A percentile compares a stretch with the other conserved stretches of the same genome.
phyloP scores from a whole-genome alignment of 2,329 filamentous ascomycete species.

The Cyphellophora attinorum region DNA sequence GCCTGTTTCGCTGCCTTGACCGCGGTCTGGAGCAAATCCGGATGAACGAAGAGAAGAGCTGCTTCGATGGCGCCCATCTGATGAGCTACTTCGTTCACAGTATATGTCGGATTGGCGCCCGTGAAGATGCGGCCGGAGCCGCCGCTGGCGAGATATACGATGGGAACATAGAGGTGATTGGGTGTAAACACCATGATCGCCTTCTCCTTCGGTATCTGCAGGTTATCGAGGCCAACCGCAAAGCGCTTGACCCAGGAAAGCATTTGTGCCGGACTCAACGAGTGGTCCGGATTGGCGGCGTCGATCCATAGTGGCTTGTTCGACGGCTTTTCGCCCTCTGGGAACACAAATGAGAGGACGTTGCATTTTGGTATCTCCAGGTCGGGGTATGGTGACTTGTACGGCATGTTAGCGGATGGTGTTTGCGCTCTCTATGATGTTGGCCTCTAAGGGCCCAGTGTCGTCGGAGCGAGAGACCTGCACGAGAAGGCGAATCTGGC shows the following conservation, averaged over 20 bases:
- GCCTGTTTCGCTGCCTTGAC: slow-evolving; percentile 24
- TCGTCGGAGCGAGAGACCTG: too few relatives aligned
- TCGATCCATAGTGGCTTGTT: slow-evolving; percentile 45
- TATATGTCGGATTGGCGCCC: slow-evolving; percentile 45
- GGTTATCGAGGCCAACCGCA: slow-evolving; percentile 52
- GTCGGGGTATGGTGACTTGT: slow-evolving; percentile 10
- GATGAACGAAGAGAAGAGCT: slow-evolving; percentile 42
- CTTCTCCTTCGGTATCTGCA: slow-evolving; percentile 54
- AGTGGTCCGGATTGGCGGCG: slow-evolving; percentile 51
- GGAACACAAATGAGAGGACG: slow-evolving; percentile 37
- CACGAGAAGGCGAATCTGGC: too few relatives aligned
- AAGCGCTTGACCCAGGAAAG: slow-evolving; percentile 59
- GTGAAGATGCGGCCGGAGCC: slow-evolving; percentile 46
- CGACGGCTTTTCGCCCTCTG: slow-evolving; percentile 25
- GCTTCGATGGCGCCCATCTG: slow-evolving; percentile 44
- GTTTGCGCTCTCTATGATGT: not conserved
- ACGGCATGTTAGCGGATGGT: slow-evolving; percentile 11
- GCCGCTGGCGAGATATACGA: slow-evolving; percentile 26
- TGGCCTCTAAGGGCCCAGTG: too few relatives aligned
- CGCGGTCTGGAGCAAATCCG: slow-evolving; percentile 33
- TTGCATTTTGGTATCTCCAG: slow-evolving; percentile 32
- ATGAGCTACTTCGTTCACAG: slow-evolving; percentile 39
- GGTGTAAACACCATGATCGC: slow-evolving; percentile 59
- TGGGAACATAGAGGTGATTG: slow-evolving; percentile 60
- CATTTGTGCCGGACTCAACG: slow-evolving; percentile 50